phyloP scores from a whole-genome alignment of 2,329 filamentous ascomycete species.

The Albifimbria verrucaria region DNA sequence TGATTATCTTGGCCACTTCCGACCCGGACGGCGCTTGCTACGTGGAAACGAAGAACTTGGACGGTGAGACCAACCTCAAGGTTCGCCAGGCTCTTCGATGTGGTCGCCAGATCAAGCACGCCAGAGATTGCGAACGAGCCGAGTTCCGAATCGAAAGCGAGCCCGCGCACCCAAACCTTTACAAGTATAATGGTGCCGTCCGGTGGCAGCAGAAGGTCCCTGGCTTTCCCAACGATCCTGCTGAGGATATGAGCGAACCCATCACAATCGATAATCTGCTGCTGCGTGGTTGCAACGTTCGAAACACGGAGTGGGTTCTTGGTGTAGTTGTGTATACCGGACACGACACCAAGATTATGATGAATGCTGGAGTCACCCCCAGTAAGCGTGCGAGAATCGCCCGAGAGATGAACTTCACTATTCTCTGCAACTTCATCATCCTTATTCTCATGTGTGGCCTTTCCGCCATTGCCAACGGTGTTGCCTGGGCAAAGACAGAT shows the following conservation, averaged over 20 bases:
- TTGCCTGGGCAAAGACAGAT: constrained; percentile 71
- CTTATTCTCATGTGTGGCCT: constrained; percentile 87
- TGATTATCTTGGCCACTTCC: constrained; percentile 89
- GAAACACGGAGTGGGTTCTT: constrained; percentile 94
- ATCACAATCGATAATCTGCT: constrained; percentile 94
- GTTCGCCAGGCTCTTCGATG: constrained; percentile 88
- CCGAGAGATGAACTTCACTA: constrained; percentile 93
- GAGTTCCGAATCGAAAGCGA: constrained; percentile 91
- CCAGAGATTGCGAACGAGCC: constrained; percentile 85
- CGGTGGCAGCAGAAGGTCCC: constrained; percentile 76
- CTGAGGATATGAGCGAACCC: constrained; percentile 82
- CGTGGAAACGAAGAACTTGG: constrained; percentile 96
- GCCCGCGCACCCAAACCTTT: constrained; percentile 86
- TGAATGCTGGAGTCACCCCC: constrained; percentile 93
- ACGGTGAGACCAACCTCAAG: constrained; percentile 97
- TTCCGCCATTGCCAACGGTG: constrained; percentile 78
- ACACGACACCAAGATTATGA: constrained; percentile 98
- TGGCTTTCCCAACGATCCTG: constrained; percentile 57
- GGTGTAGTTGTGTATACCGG: constrained; percentile 93
- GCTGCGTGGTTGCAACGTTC: constrained; percentile 85
- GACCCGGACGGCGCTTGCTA: constrained; percentile 94
- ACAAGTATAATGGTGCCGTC: constrained; percentile 88
- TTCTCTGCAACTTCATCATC: constrained; percentile 93
- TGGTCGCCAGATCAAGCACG: constrained; percentile 78
- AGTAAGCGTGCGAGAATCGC: constrained; percentile 90